These are phyloP conservation scores for Pterocarpus santalinus DNA, from an alignment of 306 rosid genomes.

Conservation along the genomic window DNA sequence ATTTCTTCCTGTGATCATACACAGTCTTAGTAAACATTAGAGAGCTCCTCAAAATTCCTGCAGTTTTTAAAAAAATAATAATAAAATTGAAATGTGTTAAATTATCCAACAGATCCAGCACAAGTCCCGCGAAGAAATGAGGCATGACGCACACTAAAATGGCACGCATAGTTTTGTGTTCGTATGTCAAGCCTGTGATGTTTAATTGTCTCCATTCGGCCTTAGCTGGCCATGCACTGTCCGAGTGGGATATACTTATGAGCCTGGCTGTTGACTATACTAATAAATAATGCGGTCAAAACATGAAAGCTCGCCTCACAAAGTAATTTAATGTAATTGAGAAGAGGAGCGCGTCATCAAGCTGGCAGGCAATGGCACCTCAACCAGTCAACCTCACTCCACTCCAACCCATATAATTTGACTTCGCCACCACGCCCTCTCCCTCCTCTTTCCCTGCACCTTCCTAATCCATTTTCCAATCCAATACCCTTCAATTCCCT, in stretches of 20 bases:
- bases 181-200: neutral
- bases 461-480: neutral
- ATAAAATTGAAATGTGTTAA: too few relatives aligned
- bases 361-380: slow-evolving; percentile 47
- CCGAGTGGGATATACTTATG: neutral
- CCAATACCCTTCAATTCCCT: slow-evolving; percentile 1
- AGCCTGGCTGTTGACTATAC: neutral
- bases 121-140: too few relatives aligned
- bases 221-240: slow-evolving; percentile 42
- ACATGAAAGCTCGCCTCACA: slow-evolving; percentile 3
- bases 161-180: neutral
- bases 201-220: neutral
- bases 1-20: too few relatives aligned
- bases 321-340: neutral
- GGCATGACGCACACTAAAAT: neutral
- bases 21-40: too few relatives aligned
- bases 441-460: neutral
- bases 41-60: too few relatives aligned
- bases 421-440: neutral
- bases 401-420: neutral
- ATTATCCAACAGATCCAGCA: too few relatives aligned
- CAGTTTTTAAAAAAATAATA: too few relatives aligned
- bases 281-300: slow-evolving; percentile 6
- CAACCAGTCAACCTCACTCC: slow-evolving; percentile 6
- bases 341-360: slow-evolving; percentile 53